Conservation (phyloP, 306 rosid species). For the Castanopsis chinensis region DNA sequence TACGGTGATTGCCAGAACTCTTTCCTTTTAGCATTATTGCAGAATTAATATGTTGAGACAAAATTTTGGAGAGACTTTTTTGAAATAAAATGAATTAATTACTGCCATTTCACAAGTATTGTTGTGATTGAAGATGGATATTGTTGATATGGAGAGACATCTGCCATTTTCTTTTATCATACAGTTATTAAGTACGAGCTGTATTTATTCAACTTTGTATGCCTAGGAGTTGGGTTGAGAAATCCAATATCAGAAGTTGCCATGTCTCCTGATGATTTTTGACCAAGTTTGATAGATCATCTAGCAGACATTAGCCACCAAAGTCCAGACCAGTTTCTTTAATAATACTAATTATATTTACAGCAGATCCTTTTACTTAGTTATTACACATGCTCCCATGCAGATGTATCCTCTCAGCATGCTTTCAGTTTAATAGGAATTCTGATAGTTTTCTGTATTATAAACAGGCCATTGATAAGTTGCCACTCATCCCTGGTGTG, state of each 20-base stretch:
- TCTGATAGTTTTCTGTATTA: constrained; percentile 20
- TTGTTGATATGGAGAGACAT: not conserved
- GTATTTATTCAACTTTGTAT: not conserved
- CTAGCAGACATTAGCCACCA: not conserved
- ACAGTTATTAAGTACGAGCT: not conserved
- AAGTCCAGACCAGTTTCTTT: not conserved
- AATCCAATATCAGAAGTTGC: not conserved
- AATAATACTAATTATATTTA: not conserved
- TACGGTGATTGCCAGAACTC: constrained; percentile 40
- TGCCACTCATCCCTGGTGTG: constrained; percentile 62
- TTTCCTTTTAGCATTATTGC: constrained; percentile 2
- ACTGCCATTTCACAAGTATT: not conserved
- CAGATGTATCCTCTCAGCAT: not conserved
- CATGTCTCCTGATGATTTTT: not conserved
- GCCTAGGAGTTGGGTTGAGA: not conserved
- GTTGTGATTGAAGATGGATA: not conserved
- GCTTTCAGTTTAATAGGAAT: not conserved
- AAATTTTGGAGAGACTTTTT: not conserved
- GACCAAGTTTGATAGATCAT: not conserved
- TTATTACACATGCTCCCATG: not conserved
- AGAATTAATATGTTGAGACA: not conserved
- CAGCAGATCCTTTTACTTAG: not conserved
- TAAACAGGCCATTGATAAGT: constrained; percentile 71
- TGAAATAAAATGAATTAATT: not conserved
- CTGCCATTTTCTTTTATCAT: not conserved